phyloP scores from a whole-genome alignment of 805 yeast species.

The Myxozyma mucilagina region DNA sequence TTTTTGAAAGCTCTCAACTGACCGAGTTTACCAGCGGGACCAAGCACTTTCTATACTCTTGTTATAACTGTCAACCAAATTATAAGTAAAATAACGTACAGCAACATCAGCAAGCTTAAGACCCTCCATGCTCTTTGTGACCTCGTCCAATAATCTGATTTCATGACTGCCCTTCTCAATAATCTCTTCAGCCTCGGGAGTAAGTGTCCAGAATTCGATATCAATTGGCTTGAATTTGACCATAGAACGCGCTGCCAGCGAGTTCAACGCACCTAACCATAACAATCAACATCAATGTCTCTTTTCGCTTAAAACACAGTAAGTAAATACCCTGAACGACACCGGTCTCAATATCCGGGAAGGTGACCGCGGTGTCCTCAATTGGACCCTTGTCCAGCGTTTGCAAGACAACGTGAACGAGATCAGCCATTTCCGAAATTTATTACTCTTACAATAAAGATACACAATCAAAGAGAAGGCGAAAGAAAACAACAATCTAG shows the following conservation, averaged over 20 bases:
- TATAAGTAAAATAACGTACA: constrained; percentile 10
- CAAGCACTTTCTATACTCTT: constrained; percentile 57
- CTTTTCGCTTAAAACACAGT: neutral
- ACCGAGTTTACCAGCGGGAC: constrained; percentile 84
- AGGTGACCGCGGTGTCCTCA: constrained; percentile 64
- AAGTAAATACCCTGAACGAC: constrained; percentile 51
- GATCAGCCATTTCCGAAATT: constrained; percentile 21
- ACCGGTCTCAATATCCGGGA: constrained; percentile 66
- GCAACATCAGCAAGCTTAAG: constrained; percentile 68
- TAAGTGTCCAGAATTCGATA: constrained; percentile 70
- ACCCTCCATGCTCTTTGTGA: constrained; percentile 72
- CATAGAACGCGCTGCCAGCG: constrained; percentile 82
- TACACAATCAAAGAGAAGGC: neutral
- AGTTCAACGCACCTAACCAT: constrained; percentile 67
- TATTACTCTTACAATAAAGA: neutral
- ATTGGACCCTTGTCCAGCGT: constrained; percentile 67
- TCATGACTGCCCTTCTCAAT: constrained; percentile 87
- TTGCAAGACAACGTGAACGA: constrained; percentile 51
- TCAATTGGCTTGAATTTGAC: constrained; percentile 71
- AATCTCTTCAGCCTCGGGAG: constrained; percentile 80
- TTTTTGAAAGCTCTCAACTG: constrained; percentile 97
- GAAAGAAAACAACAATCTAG: neutral
- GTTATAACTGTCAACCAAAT: neutral
- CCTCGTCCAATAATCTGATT: constrained; percentile 71
- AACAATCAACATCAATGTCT: neutral